A percentile compares a stretch with the other conserved stretches of the same genome.
These are phyloP conservation scores for Jaenimonas drosophilae DNA, from an alignment of 208 protist genomes.

Conservation along the genomic window DNA sequence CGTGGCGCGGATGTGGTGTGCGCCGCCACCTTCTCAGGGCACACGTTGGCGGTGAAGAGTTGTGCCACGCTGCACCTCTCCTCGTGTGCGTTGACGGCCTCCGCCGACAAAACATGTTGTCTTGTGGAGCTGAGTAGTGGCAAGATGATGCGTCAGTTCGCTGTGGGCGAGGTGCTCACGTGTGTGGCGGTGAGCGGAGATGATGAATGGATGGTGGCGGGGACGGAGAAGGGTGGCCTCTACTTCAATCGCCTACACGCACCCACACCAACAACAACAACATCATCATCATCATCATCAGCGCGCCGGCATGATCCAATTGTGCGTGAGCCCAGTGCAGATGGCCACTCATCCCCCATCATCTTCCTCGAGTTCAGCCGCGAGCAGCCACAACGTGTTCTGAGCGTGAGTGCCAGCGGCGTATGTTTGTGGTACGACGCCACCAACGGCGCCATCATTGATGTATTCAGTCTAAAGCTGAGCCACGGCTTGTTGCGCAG, in stretches of 20 bases:
- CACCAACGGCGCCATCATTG: constrained; percentile 13
- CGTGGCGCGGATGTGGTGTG: constrained; percentile 11
- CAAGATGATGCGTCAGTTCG: constrained; percentile 32
- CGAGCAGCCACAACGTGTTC: constrained; percentile 6
- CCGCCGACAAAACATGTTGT: constrained; percentile 54
- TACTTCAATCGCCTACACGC: constrained; percentile 20
- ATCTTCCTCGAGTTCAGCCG: constrained; percentile 33
- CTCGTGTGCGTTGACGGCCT: constrained; percentile 45
- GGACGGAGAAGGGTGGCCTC: constrained; percentile 42
- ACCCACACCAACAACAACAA: constrained; percentile 6
- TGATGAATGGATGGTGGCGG: constrained; percentile 35
- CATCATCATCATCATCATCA: neutral
- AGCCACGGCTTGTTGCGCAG: too few relatives aligned
- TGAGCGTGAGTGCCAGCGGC: constrained; percentile 38
- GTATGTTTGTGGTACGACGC: constrained; percentile 53
- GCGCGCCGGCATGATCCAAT: too few relatives aligned
- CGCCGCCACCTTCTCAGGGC: constrained; percentile 39
- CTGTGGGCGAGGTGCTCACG: constrained; percentile 50
- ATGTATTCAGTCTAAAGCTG: too few relatives aligned
- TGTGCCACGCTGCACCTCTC: constrained; percentile 48
- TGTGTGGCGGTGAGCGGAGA: constrained; percentile 22
- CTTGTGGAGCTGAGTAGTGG: constrained; percentile 48
- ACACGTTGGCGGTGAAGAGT: constrained; percentile 55
- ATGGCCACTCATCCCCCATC: constrained; percentile 42
- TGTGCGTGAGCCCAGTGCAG: constrained; percentile 27